These are phyloP conservation scores for Globisporangium nunn DNA, from an alignment of 352 stramenopile genomes.

Conservation along the genomic window DNA sequence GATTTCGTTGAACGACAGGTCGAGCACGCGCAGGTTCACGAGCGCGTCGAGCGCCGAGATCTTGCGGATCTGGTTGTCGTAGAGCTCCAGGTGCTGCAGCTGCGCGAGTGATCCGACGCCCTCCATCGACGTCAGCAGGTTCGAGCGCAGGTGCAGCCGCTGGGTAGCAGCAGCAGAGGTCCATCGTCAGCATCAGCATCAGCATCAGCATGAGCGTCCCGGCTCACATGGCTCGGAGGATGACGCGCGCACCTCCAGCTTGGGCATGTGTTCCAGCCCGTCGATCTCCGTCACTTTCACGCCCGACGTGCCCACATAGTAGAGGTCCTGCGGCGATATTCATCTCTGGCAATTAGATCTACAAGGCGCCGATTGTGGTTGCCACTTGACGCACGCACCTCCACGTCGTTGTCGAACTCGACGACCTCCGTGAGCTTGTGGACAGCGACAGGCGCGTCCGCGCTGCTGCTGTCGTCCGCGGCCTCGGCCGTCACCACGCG, in stretches of 20 bases:
- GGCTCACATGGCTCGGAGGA: not conserved
- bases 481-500: not conserved
- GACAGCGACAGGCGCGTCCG: conserved; percentile 18
- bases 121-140: conserved; percentile 74
- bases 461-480: conserved; percentile 10
- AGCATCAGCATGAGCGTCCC: too few species aligned
- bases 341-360: too few species aligned
- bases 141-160: conserved; percentile 71
- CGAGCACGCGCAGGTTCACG: conserved; percentile 76
- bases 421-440: conserved; percentile 68
- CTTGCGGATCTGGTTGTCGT: conserved; percentile 96
- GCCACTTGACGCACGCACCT: too few species aligned
- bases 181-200: not conserved
- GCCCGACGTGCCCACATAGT: conserved; percentile 75
- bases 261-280: conserved; percentile 38
- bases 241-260: conserved; percentile 26
- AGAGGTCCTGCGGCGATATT: conserved; percentile 42
- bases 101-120: conserved; percentile 49
- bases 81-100: conserved; percentile 94
- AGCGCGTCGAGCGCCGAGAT: conserved; percentile 63
- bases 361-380: too few species aligned
- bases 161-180: too few species aligned
- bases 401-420: conserved; percentile 40
- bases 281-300: conserved; percentile 73
- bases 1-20: conserved; percentile 97